Conservation (phyloP, 1,284 basidiomycete genomes). For the Sporisorium exsertum region DNA sequence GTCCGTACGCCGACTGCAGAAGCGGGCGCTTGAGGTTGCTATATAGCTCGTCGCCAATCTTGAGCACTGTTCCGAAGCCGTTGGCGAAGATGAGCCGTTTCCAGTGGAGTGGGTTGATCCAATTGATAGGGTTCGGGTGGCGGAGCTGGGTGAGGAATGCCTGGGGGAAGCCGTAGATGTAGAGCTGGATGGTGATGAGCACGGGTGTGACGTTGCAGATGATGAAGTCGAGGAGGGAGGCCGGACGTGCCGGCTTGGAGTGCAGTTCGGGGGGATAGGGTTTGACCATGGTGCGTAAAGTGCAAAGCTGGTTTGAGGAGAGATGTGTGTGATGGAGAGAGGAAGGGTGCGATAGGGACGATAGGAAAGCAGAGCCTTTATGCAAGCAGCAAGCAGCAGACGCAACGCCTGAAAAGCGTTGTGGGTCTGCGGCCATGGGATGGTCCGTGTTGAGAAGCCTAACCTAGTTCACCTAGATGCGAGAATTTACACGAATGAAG, state of each 20-base stretch:
- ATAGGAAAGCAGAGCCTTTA: not conserved
- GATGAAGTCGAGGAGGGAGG: conserved; percentile 23
- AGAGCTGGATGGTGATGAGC: conserved; percentile 28
- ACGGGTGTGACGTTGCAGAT: conserved; percentile 16
- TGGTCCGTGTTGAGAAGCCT: too few species aligned
- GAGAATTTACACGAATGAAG: too few species aligned
- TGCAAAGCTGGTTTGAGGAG: not conserved
- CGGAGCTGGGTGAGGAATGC: conserved; percentile 37
- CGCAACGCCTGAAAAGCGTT: too few species aligned
- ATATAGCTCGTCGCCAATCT: conserved; percentile 21
- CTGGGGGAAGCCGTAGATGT: conserved; percentile 28
- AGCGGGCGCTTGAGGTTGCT: conserved; percentile 33
- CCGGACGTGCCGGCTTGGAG: conserved; percentile 27
- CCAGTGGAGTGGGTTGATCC: conserved; percentile 48
- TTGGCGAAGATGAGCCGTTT: conserved; percentile 36
- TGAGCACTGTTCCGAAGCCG: conserved; percentile 35
- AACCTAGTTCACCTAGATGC: too few species aligned
- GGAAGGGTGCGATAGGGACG: not conserved
- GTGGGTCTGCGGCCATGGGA: too few species aligned
- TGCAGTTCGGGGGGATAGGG: conserved; percentile 24
- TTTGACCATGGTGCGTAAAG: conserved; percentile 11
- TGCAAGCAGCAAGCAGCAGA: not conserved
- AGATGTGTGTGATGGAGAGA: too few species aligned
- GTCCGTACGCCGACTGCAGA: conserved; percentile 40
- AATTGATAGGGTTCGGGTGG: conserved; percentile 25